phyloP scores from a whole-genome alignment of 2,329 filamentous ascomycete genomes.

The Colletotrichum liriopes region DNA sequence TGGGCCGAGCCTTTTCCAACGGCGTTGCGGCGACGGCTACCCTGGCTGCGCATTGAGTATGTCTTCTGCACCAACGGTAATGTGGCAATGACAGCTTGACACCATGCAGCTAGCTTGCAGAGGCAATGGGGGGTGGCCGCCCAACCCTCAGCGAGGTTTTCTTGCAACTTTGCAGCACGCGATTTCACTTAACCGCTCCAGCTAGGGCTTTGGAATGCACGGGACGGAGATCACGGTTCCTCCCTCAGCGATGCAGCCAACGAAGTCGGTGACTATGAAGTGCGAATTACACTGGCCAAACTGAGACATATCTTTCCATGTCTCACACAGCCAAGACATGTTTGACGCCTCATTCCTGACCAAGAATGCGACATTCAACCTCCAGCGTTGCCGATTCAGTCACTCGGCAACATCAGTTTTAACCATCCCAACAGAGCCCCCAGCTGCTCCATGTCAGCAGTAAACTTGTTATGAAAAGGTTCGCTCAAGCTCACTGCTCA shows the following conservation, averaged over 20 bases:
- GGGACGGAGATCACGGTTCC: background rate
- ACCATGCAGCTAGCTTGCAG: constrained; percentile 9
- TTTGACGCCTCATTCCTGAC: constrained; percentile 12
- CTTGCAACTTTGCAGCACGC: background rate
- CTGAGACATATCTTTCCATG: constrained; percentile 12
- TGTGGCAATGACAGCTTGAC: constrained; percentile 20
- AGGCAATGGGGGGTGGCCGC: background rate
- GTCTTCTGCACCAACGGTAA: constrained; percentile 14
- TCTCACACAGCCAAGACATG: background rate
- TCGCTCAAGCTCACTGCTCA: background rate
- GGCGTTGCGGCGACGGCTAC: background rate
- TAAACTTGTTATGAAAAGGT: too few relatives aligned
- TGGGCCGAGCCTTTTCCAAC: constrained; percentile 9
- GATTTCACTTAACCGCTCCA: background rate
- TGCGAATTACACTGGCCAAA: background rate
- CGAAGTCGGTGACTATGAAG: background rate
- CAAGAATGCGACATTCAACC: background rate
- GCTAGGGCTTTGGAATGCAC: background rate
- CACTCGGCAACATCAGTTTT: background rate
- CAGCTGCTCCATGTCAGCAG: background rate
- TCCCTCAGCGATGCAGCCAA: constrained; percentile 1
- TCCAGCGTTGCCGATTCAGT: background rate
- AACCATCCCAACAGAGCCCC: too few relatives aligned
- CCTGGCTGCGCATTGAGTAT: background rate
- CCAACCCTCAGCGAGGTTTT: background rate